Conservation (phyloP, 805 yeast species). For the Diddensiella transvaalensis region DNA sequence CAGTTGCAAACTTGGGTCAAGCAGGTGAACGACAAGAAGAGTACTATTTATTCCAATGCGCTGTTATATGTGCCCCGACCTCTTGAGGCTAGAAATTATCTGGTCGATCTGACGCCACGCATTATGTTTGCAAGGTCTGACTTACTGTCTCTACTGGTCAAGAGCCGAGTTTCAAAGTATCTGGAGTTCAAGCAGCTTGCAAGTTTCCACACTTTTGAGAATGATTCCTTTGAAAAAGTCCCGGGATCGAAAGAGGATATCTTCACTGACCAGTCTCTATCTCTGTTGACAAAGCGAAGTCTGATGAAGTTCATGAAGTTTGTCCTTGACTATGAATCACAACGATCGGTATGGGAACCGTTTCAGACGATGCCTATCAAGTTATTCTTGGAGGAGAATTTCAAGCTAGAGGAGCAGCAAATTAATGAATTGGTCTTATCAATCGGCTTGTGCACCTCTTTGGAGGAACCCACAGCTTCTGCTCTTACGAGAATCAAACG, state of each 20-base stretch:
- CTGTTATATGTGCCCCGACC: slow-evolving; percentile 72
- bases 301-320: slow-evolving; percentile 91
- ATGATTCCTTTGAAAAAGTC: slow-evolving; percentile 83
- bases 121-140: slow-evolving; percentile 89
- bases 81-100: slow-evolving; percentile 68
- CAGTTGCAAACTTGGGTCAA: slow-evolving; percentile 82
- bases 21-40: slow-evolving; percentile 48
- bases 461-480: slow-evolving; percentile 59
- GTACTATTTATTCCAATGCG: slow-evolving; percentile 59
- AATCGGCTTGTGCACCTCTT: slow-evolving; percentile 70
- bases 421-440: slow-evolving; percentile 80
- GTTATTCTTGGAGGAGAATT: slow-evolving; percentile 58
- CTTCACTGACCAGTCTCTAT: slow-evolving; percentile 79
- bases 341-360: slow-evolving; percentile 46
- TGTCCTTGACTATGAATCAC: slow-evolving; percentile 65
- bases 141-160: slow-evolving; percentile 68
- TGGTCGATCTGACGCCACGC: slow-evolving; percentile 84
- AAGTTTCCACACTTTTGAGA: slow-evolving; percentile 90
- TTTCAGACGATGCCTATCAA: slow-evolving; percentile 55
- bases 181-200: slow-evolving; percentile 87
- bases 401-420: slow-evolving; percentile 70
- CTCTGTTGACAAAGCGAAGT: slow-evolving; percentile 71
- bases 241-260: slow-evolving; percentile 88
- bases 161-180: slow-evolving; percentile 84
- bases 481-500: slow-evolving; percentile 81